phyloP scores from a whole-genome alignment of 164 flowering plant genomes.

The Pachysandra terminalis region DNA sequence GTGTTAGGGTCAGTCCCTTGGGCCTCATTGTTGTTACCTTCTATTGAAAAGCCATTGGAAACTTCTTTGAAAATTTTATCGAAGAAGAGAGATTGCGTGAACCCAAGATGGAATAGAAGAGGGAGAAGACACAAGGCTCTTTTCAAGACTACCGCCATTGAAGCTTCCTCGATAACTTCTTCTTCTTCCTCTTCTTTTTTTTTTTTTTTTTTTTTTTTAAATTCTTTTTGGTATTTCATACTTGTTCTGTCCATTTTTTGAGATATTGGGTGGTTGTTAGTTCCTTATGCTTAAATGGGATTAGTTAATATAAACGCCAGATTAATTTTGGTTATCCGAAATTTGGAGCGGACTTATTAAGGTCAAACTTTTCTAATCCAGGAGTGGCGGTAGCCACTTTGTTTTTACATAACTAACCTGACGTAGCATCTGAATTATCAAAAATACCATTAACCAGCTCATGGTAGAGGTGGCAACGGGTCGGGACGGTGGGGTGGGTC shows the following conservation, averaged over 20 bases:
- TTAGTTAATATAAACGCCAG: background rate
- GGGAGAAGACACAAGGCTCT: conserved; percentile 31
- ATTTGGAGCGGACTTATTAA: background rate
- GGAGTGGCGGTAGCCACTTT: background rate
- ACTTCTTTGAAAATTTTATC: background rate
- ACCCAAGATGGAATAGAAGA: conserved; percentile 13
- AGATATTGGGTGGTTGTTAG: background rate
- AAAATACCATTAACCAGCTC: too few relatives aligned
- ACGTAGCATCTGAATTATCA: background rate
- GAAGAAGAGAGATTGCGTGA: conserved; percentile 2
- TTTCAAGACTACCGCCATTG: conserved; percentile 31
- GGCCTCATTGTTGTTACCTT: background rate
- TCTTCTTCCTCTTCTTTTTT: background rate
- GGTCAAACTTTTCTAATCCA: conserved; percentile 2
- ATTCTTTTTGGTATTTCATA: background rate
- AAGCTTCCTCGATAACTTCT: background rate
- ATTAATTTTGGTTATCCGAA: background rate
- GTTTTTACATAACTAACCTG: background rate
- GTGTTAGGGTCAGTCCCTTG: too few relatives aligned
- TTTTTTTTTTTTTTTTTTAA: background rate
- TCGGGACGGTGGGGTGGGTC: too few relatives aligned
- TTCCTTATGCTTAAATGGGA: background rate
- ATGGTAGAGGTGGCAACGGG: too few relatives aligned
- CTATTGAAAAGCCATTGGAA: background rate
- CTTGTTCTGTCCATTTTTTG: background rate